Conservation (phyloP, 1,139 yeast genomes). For the Yamadazyma kanchanaburiensis region DNA sequence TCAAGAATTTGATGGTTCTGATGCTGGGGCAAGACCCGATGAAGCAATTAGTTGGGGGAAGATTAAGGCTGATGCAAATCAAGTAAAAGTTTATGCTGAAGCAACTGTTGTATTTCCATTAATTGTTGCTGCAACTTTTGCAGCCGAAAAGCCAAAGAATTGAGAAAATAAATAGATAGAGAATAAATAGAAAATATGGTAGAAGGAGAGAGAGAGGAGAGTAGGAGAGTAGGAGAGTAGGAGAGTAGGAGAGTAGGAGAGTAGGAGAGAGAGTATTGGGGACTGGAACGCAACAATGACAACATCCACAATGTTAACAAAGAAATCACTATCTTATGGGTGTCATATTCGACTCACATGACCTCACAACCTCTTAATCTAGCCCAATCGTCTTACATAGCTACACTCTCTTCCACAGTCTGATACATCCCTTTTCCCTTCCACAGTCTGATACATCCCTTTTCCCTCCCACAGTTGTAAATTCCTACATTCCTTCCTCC, state of each 20-base stretch:
- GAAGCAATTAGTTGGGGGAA: conserved; percentile 99
- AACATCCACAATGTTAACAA: conserved; percentile 1
- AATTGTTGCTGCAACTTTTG: conserved; percentile 97
- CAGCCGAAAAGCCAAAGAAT: conserved; percentile 36
- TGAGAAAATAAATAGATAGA: not conserved
- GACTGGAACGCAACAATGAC: not conserved
- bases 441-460: no score
- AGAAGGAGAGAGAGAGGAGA: not conserved
- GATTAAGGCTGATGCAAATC: conserved; percentile 88
- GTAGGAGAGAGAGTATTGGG: not conserved
- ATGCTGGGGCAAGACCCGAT: conserved; percentile 99
- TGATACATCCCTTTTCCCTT: no score
- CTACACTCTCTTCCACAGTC: no score
- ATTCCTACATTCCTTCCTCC: no score
- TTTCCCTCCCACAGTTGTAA: no score
- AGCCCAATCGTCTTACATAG: no score
- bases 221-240: no score
- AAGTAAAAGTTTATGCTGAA: conserved; percentile 91
- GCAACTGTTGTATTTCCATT: conserved; percentile 95
- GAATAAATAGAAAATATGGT: not conserved
- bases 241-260: no score
- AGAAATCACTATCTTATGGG: no score
- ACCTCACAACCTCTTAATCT: no score
- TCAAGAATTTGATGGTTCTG: conserved; percentile 98
- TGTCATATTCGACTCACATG: no score